Evolutionary conservation across 2,329 filamentous ascomycete genomes (phyloP).

Genomic region (Fusarium coicis): DNA sequence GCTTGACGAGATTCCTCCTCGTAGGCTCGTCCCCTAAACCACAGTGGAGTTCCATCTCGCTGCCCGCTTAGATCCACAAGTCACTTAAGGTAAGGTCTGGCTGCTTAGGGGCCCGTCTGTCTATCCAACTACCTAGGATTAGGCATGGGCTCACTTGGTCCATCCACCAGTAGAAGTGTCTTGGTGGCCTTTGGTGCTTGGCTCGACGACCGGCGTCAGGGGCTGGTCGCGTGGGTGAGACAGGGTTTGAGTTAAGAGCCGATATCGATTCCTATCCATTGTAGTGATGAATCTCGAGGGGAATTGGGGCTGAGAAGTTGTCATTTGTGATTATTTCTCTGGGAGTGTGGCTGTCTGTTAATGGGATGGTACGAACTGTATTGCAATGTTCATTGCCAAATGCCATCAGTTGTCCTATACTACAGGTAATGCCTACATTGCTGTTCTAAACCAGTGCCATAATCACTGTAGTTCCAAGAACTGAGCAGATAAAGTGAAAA

Average conservation of each 20-base stretch:
- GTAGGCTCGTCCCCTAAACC: slow-evolving; percentile 31
- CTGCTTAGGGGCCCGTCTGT: slow-evolving; percentile 1
- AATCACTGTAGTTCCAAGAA: too few species aligned
- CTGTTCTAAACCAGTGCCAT: neutral
- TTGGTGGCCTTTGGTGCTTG: slow-evolving; percentile 29
- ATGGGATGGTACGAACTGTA: neutral
- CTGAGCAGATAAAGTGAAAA: neutral
- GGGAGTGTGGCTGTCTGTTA: neutral
- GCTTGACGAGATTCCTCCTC: slow-evolving; percentile 13
- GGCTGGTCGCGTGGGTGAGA: slow-evolving; percentile 40
- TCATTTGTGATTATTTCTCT: neutral
- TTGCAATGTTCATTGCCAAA: neutral
- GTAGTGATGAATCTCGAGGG: neutral
- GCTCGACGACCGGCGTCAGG: slow-evolving; percentile 37
- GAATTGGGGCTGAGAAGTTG: slow-evolving; percentile 3
- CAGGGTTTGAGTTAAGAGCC: slow-evolving; percentile 29
- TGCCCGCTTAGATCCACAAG: slow-evolving; percentile 27
- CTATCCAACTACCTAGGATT: slow-evolving; percentile 26
- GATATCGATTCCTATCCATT: neutral
- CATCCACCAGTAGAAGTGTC: slow-evolving; percentile 39
- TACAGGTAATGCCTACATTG: neutral
- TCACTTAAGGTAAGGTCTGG: slow-evolving; percentile 31
- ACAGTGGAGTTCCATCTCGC: slow-evolving; percentile 32
- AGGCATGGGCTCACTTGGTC: slow-evolving; percentile 16
- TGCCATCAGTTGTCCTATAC: neutral